phyloP scores from a whole-genome alignment of 1,139 yeast genomes.

The Williopsis jadinii region DNA sequence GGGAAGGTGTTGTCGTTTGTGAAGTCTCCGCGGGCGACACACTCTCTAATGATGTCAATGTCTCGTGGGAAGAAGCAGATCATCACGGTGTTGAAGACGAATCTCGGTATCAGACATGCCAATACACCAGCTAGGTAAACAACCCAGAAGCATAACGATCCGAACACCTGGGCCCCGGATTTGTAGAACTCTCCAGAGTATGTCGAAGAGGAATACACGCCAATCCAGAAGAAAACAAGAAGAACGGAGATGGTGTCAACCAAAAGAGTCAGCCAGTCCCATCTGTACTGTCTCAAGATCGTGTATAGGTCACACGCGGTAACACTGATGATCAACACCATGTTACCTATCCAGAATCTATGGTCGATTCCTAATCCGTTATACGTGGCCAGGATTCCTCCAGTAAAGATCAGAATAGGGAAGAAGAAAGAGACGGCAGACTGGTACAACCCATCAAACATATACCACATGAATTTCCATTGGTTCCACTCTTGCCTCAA shows the following conservation, averaged over 20 bases:
- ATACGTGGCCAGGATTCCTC: constrained; percentile 47
- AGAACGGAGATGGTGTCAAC: constrained; percentile 62
- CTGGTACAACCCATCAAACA: constrained; percentile 85
- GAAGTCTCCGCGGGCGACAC: constrained; percentile 50
- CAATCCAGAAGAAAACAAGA: constrained; percentile 79
- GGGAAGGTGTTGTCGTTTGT: constrained; percentile 23
- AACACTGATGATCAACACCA: constrained; percentile 73
- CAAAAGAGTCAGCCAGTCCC: constrained; percentile 85
- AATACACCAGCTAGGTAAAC: constrained; percentile 64
- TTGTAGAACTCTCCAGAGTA: constrained; percentile 66
- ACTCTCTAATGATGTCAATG: constrained; percentile 80
- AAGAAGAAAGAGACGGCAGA: constrained; percentile 79
- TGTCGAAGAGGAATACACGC: constrained; percentile 66
- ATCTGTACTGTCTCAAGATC: constrained; percentile 74
- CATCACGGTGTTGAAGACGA: constrained; percentile 54
- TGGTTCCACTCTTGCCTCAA: constrained; percentile 76
- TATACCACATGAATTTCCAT: constrained; percentile 73
- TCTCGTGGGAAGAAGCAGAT: constrained; percentile 68
- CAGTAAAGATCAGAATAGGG: constrained; percentile 65
- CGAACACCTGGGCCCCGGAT: constrained; percentile 69
- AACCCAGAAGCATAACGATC: constrained; percentile 75
- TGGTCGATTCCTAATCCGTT: constrained; percentile 71
- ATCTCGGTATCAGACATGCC: constrained; percentile 71
- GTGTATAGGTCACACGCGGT: constrained; percentile 79
- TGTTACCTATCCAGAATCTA: constrained; percentile 78